Percentiles rank a stretch among this genome's conserved stretches.
Evolutionary conservation across 371 early-diverging fungal species (phyloP).

Genomic region (Mortierella sp.): DNA sequence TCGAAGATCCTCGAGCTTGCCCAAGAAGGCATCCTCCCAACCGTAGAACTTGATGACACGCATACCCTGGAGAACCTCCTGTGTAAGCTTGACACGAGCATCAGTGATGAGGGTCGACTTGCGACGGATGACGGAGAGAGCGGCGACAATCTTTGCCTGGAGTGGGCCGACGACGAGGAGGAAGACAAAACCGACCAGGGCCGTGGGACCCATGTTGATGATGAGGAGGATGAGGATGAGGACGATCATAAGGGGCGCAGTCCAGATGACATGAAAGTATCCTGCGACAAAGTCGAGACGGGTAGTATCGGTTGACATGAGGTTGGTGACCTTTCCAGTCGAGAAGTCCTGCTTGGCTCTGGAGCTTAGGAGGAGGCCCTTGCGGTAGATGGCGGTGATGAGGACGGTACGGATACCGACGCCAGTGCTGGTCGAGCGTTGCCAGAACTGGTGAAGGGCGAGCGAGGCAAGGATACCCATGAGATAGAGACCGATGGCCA

Average conservation of each 20-base stretch:
- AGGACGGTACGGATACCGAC: conserved; percentile 64
- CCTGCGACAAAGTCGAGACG: conserved; percentile 64
- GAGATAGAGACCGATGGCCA: conserved; percentile 47
- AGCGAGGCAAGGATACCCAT: conserved; percentile 56
- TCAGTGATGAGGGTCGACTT: conserved; percentile 61
- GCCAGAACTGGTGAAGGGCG: conserved; percentile 57
- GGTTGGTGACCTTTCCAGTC: conserved; percentile 78
- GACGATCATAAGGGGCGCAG: conserved; percentile 61
- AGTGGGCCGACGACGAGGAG: conserved; percentile 55
- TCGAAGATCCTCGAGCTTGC: conserved; percentile 68
- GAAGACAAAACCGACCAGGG: conserved; percentile 69
- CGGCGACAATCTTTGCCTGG: conserved; percentile 45
- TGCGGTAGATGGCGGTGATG: conserved; percentile 72
- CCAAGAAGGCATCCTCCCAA: conserved; percentile 69
- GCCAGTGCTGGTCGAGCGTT: conserved; percentile 58
- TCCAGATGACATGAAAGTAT: conserved; percentile 66
- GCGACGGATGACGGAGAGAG: conserved; percentile 52
- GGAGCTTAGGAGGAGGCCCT: conserved; percentile 66
- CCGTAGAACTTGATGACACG: conserved; percentile 68
- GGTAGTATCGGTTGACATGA: conserved; percentile 81
- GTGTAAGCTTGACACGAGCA: conserved; percentile 61
- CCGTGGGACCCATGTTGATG: conserved; percentile 64
- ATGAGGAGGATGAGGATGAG: conserved; percentile 65
- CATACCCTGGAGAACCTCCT: conserved; percentile 61
- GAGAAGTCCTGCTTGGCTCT: conserved; percentile 66